Conservation (phyloP, 805 yeast species). For the Naumovozyma baii region DNA sequence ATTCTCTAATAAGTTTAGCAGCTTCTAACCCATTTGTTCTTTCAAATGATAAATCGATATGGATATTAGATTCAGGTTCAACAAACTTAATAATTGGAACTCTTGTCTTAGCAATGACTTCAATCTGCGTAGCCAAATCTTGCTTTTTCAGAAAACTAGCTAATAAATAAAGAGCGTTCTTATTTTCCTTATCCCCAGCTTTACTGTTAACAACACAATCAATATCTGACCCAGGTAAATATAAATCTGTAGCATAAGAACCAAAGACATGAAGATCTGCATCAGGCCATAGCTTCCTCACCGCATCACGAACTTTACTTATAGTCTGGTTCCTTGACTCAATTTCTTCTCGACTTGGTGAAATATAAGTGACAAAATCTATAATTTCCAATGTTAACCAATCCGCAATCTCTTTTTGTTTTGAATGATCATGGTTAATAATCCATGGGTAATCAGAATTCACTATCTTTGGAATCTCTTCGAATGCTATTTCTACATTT, state of each 20-base stretch:
- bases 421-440: conserved; percentile 64
- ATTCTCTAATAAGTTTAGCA: conserved; percentile 62
- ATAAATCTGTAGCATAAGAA: conserved; percentile 85
- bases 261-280: conserved; percentile 84
- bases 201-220: conserved; percentile 79
- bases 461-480: conserved; percentile 2
- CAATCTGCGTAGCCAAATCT: conserved; percentile 59
- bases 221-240: conserved; percentile 90
- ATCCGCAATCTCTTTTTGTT: conserved; percentile 67
- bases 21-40: conserved; percentile 74
- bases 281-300: conserved; percentile 59
- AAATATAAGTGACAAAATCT: conserved; percentile 75
- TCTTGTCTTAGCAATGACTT: conserved; percentile 80
- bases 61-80: conserved; percentile 59
- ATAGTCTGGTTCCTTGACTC: conserved; percentile 57
- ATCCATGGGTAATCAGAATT: conserved; percentile 56
- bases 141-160: conserved; percentile 57
- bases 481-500: not conserved
- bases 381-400: conserved; percentile 81
- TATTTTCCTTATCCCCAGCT: conserved; percentile 46
- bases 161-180: conserved; percentile 60
- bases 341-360: conserved; percentile 74
- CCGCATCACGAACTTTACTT: conserved; percentile 43
- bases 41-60: conserved; percentile 86
- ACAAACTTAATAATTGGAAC: conserved; percentile 91